Conservation (phyloP, 1,139 yeast species). For the Diutina sp. region DNA sequence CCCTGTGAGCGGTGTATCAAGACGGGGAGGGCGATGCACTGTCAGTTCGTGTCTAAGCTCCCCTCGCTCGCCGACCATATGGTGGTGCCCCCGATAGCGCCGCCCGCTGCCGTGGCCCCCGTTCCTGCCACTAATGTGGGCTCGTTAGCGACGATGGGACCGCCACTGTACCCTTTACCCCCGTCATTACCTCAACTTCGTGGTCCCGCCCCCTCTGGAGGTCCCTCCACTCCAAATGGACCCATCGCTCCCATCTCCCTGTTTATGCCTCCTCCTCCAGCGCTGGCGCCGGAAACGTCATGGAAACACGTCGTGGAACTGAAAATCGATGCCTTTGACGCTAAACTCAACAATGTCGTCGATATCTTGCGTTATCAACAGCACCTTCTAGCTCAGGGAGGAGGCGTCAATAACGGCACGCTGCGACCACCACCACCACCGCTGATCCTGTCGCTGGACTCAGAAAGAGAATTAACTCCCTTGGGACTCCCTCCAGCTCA, state of each 20-base stretch:
- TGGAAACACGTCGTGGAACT: conserved; percentile 35
- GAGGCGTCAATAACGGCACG: neutral
- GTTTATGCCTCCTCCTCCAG: neutral
- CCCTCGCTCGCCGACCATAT: conserved; percentile 23
- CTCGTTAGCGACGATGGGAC: neutral
- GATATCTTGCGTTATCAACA: conserved; percentile 14
- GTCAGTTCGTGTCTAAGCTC: conserved; percentile 45
- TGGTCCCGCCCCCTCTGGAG: neutral
- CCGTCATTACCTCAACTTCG: neutral
- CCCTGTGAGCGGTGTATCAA: conserved; percentile 51
- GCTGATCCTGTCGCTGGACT: neutral
- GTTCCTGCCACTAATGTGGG: neutral
- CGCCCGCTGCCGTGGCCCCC: neutral
- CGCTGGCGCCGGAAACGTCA: conserved; percentile 6
- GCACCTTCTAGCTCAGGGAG: conserved; percentile 3
- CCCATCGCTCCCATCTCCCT: conserved; percentile 1
- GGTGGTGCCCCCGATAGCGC: conserved; percentile 4
- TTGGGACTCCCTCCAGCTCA: neutral
- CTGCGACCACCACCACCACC: conserved; percentile 3
- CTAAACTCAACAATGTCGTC: conserved; percentile 30
- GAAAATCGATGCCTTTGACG: conserved; percentile 32
- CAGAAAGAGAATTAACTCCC: neutral
- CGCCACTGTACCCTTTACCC: neutral
- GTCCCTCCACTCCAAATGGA: neutral
- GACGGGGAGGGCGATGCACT: conserved; percentile 30